These are phyloP conservation scores for Tilletia indica DNA, from an alignment of 1,284 basidiomycete species.

Conservation along the genomic window DNA sequence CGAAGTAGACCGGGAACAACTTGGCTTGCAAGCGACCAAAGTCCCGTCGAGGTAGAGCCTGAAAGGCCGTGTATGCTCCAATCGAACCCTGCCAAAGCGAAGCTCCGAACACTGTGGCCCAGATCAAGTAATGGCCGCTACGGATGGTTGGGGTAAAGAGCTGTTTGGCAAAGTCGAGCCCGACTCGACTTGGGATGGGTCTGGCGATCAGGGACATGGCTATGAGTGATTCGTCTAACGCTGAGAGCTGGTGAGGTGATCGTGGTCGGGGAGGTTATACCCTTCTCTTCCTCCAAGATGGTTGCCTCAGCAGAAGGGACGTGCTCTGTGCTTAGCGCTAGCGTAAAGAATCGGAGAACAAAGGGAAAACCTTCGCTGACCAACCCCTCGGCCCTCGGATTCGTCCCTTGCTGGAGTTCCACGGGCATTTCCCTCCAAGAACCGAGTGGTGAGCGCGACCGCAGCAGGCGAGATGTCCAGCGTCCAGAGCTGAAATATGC, in stretches of 20 bases:
- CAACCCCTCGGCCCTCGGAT: too few relatives aligned
- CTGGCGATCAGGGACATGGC: neutral
- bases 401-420: too few relatives aligned
- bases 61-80: neutral
- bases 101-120: neutral
- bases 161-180: slow-evolving; percentile 13
- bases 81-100: slow-evolving; percentile 11
- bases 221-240: neutral
- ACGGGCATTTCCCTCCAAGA: too few relatives aligned
- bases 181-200: slow-evolving; percentile 1
- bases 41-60: neutral
- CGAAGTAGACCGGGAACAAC: slow-evolving; percentile 11
- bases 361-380: too few relatives aligned
- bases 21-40: slow-evolving; percentile 13
- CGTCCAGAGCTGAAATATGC: too few relatives aligned
- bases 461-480: too few relatives aligned
- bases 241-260: neutral
- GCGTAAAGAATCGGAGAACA: too few relatives aligned
- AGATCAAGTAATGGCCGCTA: neutral
- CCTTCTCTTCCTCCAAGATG: too few relatives aligned
- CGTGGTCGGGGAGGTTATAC: neutral
- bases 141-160: slow-evolving; percentile 13
- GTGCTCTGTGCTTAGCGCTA: too few relatives aligned
- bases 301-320: too few relatives aligned
- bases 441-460: too few relatives aligned